Conservation (phyloP, 805 yeast species). For the Metschnikowia cerradonensis region DNA sequence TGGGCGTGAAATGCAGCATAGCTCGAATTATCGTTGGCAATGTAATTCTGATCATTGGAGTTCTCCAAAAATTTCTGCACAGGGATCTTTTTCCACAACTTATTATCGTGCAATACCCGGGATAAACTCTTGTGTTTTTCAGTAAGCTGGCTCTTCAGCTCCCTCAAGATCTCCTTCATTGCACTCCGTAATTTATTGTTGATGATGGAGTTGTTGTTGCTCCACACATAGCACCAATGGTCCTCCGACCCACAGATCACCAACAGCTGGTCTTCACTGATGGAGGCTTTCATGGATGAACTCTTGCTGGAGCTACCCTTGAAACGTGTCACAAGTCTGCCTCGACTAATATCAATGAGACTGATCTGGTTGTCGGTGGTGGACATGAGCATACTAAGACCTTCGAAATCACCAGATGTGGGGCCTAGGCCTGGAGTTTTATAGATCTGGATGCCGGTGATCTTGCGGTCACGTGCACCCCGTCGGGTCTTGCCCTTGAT, state of each 20-base stretch:
- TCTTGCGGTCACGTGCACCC: conserved; percentile 38
- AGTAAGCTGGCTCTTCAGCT: conserved; percentile 30
- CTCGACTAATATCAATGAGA: conserved; percentile 52
- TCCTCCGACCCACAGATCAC: conserved; percentile 84
- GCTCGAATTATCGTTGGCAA: conserved; percentile 50
- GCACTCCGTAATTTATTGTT: conserved; percentile 36
- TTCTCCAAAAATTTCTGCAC: conserved; percentile 25
- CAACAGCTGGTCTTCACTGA: conserved; percentile 53
- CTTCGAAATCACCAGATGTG: conserved; percentile 6
- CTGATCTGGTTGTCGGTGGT: conserved; percentile 81
- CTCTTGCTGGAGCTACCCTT: conserved; percentile 70
- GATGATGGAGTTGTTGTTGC: conserved; percentile 38
- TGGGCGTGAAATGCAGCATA: conserved; percentile 77
- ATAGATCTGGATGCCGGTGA: conserved; percentile 70
- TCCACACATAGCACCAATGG: conserved; percentile 84
- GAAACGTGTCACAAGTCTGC: conserved; percentile 58
- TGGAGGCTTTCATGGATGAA: conserved; percentile 66
- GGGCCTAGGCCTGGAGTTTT: conserved; percentile 17
- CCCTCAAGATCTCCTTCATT: conserved; percentile 32
- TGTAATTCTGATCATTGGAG: conserved; percentile 16
- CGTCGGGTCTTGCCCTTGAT: conserved; percentile 13
- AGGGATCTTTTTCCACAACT: conserved; percentile 24
- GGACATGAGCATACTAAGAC: conserved; percentile 50
- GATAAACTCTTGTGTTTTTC: conserved; percentile 30
- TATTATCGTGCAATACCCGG: conserved; percentile 26